Percentiles rank a stretch among this genome's conserved stretches.
Conservation (phyloP, 2,329 filamentous ascomycete genomes). For the Chrysoporthe cubensis region DNA sequence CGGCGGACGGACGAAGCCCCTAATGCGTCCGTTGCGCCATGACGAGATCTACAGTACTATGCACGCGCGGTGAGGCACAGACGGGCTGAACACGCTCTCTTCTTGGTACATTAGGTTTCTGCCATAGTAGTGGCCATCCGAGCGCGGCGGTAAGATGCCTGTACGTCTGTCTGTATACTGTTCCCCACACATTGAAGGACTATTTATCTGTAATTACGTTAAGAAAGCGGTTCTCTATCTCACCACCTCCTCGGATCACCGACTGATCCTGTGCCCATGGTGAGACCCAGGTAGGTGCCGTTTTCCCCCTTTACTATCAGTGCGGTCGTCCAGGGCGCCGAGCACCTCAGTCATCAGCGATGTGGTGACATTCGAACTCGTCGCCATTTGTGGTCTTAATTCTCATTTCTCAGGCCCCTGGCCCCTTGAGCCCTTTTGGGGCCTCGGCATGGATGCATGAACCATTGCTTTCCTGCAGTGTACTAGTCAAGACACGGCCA, state of each 20-base stretch:
- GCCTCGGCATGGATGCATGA: background rate
- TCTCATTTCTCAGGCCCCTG: background rate
- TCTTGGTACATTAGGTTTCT: background rate
- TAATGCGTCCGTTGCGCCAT: background rate
- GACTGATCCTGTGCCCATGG: too few species aligned
- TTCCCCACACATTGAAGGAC: background rate
- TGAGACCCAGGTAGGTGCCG: too few species aligned
- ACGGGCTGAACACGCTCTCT: background rate
- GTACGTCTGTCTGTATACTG: background rate
- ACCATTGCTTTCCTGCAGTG: background rate
- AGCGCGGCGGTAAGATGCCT: background rate
- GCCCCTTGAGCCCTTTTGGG: too few species aligned
- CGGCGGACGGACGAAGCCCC: background rate
- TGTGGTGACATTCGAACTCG: background rate
- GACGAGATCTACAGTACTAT: too few species aligned
- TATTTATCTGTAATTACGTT: background rate
- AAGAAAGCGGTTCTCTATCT: too few species aligned
- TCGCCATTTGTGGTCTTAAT: background rate
- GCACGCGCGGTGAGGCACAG: background rate
- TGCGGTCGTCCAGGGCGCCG: background rate
- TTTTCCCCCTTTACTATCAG: too few species aligned
- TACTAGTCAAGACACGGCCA: background rate
- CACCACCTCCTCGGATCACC: too few species aligned
- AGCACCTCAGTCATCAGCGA: background rate
- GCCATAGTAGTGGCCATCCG: background rate